Conservation (phyloP, 176 grass and related monocot species). For the Oryza coarctata region DNA sequence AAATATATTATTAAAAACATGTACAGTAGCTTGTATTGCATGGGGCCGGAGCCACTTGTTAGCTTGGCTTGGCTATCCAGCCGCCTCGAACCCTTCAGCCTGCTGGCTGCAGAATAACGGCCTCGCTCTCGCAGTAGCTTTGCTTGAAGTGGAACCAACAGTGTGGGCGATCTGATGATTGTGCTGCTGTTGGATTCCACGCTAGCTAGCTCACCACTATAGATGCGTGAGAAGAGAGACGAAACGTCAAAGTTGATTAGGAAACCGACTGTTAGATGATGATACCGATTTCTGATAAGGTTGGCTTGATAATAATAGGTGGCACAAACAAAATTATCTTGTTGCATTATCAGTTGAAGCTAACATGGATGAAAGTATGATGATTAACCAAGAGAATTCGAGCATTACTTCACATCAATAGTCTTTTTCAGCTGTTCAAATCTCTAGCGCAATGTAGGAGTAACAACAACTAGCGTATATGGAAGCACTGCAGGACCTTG, state of each 20-base stretch:
- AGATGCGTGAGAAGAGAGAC: no score
- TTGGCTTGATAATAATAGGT: neutral
- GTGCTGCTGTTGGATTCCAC: neutral
- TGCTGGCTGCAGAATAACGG: neutral
- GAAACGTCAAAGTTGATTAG: neutral
- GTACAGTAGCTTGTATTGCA: no score
- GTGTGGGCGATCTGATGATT: neutral
- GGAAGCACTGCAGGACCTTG: neutral
- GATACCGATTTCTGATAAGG: neutral
- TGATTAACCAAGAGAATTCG: neutral
- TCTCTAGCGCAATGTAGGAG: neutral
- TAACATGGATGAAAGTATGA: neutral
- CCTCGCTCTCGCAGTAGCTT: neutral
- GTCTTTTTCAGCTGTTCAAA: neutral
- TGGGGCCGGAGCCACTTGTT: neutral
- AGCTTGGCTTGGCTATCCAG: neutral
- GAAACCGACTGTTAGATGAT: neutral
- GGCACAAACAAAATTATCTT: neutral
- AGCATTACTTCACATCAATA: neutral
- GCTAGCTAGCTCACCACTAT: no score
- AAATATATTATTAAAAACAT: no score
- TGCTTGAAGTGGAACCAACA: constrained; percentile 7
- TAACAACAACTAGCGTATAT: neutral
- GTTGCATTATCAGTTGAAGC: neutral
- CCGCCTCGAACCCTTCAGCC: neutral